Base-by-base conservation (phyloP, 2,329 filamentous ascomycete species). In the Phialophora chinensis region DNA sequence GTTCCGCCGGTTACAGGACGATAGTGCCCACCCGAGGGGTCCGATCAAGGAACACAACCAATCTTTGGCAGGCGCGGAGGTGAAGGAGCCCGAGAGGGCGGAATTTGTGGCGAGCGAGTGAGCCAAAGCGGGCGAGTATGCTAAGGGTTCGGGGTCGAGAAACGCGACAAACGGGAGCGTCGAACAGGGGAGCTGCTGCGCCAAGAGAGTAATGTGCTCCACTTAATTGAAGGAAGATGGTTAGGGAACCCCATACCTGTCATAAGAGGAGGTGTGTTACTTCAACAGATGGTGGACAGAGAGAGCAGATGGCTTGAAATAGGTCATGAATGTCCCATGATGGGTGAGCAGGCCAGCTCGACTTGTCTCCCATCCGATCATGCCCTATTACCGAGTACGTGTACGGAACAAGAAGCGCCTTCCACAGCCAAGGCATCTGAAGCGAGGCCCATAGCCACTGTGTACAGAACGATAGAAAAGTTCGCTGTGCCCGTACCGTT, bases 31-130 rank as follows among this genome's bases (percentile, higher is more conserved):
- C 20, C 60, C 52, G 6, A 17, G 29, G 23, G 66, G 68, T 7
- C 68, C 68, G 8, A 47, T 56, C 10, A n/a, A 55, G 14, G 59
- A 55, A 29, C 67, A 71, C 50, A 72, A 72, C 49, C 63, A 58
- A 25, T 66, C 53, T 1, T 33, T 60, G 10, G 49, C 57, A 6
- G 70, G 70, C 14, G 66, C 69, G 8, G 70, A 72, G 63, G 53
- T 12, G 12, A 69, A 62, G 35, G 53, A 62, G 44, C 68, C 68
- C 7, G 62, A 63, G 4, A 49, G 50, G 5, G 63, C 54, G n/a
- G 68, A 63, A 6, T 55, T 67, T 31, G 42, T 71, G 4, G 65
- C 67, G 8, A 58, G 59, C 14, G 66, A 67, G 62, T 55, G 65
- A 35, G n/a, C n/a, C n/a, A n/a, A n/a, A n/a, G n/a, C n/a, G n/a